Evolutionary conservation across 176 grass and related monocot genomes (phyloP).

Genomic region (Triticum urartu): DNA sequence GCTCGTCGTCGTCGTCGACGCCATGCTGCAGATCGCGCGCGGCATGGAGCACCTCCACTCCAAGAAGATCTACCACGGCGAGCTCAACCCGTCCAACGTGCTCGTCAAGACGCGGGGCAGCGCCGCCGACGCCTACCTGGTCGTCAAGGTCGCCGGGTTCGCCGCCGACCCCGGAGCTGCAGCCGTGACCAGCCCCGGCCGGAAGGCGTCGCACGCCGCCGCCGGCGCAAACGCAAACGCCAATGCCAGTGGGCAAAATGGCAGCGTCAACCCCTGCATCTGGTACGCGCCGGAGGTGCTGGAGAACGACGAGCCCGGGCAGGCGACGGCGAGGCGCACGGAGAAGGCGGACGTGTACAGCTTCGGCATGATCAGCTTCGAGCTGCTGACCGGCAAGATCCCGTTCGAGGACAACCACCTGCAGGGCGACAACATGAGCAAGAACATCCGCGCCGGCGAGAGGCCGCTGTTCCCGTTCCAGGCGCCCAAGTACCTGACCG

Average conservation of each 20-base stretch:
- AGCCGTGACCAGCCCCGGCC: neutral
- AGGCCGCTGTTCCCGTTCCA: constrained; percentile 81
- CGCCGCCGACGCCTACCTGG: constrained; percentile 41
- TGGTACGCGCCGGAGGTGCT: constrained; percentile 94
- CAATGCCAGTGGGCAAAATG: neutral
- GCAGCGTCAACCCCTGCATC: constrained; percentile 45
- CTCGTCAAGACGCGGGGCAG: constrained; percentile 50
- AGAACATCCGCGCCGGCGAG: constrained; percentile 86
- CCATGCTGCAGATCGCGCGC: constrained; percentile 83
- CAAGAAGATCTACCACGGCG: constrained; percentile 68
- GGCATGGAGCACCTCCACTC: constrained; percentile 96
- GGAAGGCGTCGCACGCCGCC: neutral
- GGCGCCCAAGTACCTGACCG: constrained; percentile 73
- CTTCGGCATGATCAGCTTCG: constrained; percentile 91
- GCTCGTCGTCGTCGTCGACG: constrained; percentile 58
- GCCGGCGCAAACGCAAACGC: neutral
- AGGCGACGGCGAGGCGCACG: constrained; percentile 21
- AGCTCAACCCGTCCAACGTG: constrained; percentile 75
- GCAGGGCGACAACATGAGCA: constrained; percentile 84
- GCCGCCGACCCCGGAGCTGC: neutral
- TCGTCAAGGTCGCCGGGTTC: constrained; percentile 65
- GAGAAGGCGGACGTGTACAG: constrained; percentile 91
- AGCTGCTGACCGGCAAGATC: constrained; percentile 84
- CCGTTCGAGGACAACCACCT: constrained; percentile 96
- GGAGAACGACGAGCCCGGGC: constrained; percentile 30